Conservation (phyloP, 805 yeast genomes). For the Pichia rugopelliculosa region DNA sequence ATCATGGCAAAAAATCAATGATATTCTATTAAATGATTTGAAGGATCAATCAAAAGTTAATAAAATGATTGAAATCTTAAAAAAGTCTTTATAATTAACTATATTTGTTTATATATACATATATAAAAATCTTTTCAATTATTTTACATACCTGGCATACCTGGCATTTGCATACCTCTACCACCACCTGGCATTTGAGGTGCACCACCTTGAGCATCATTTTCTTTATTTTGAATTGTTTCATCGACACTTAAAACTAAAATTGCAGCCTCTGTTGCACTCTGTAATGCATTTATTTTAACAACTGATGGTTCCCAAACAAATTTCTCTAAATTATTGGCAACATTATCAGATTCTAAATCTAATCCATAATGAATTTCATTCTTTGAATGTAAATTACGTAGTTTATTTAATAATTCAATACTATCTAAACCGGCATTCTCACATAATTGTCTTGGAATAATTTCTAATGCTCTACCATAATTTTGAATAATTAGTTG, state of each 20-base stretch:
- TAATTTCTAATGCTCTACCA: slow-evolving; percentile 90
- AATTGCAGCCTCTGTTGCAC: slow-evolving; percentile 96
- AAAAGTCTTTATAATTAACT: not conserved
- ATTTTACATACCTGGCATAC: slow-evolving; percentile 9
- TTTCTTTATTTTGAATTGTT: slow-evolving; percentile 71
- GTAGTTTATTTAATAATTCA: slow-evolving; percentile 81
- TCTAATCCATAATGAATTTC: slow-evolving; percentile 91
- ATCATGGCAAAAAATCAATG: slow-evolving; percentile 10
- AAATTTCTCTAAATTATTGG: slow-evolving; percentile 75
- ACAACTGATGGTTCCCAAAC: slow-evolving; percentile 99
- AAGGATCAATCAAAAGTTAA: not conserved
- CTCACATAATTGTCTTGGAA: slow-evolving; percentile 96
- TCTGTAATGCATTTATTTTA: slow-evolving; percentile 84
- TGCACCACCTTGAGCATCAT: slow-evolving; percentile 35
- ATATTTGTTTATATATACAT: not conserved
- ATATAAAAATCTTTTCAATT: not conserved
- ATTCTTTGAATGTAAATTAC: slow-evolving; percentile 93
- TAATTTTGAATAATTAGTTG: slow-evolving; percentile 87
- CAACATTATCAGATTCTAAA: slow-evolving; percentile 74
- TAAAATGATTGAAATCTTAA: not conserved
- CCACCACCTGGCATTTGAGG: slow-evolving; percentile 48
- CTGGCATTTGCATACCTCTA: slow-evolving; percentile 52
- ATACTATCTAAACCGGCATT: slow-evolving; percentile 98
- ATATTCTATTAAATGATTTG: slow-evolving; percentile 6
- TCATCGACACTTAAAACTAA: slow-evolving; percentile 93